Base-by-base conservation (phyloP, 1,139 yeast species). In the Pichia sp. region DNA sequence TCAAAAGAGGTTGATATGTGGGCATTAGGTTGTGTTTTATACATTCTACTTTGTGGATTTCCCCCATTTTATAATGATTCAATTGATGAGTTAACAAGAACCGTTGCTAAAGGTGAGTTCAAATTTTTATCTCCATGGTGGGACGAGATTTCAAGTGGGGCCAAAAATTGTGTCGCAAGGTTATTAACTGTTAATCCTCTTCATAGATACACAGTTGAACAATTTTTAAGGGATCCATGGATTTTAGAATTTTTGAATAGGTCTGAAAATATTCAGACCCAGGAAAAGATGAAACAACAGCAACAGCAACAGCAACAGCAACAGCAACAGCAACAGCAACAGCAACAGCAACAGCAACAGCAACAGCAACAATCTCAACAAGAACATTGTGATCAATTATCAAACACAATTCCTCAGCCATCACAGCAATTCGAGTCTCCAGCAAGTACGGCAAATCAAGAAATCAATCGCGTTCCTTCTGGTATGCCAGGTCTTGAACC, bases 31-130 rank as follows among this genome's bases (percentile, higher is more conserved):
- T 90, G 97, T 64, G 94, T 90, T 7, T 64, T 90, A 50, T 90
- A 90, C 60, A 90, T 96, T 0, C 72, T 88, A 32, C 66, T 90
- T 41, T 88, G 97, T 67, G 97, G 97, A 4, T 90, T 90, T 65
- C 97, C 97, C 1, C 97, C 97, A 26, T 90, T 90, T 61, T 90
- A 86, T 65, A 96, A 90, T 62, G 96, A 88, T 54, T 78, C 81
- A 56, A 81, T 85, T 51, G 86, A 84, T 52, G 74, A 75, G n/a
- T 67, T 90, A 51, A 85, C 96, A 1, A 78, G 75, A 55, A 88
- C 88, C 61, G 95, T 90, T 38, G 79, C 94, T 10, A 72, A 72
- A 44, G 97, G 97, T 29, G 85, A 86, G 55, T 90, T 74, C 61
- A 81, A 85, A 16, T 90, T 88, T 61, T 68, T 90, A 48, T 70